Conservation (phyloP, 2,329 filamentous ascomycete species). For the Colletotrichum chlorophyti region DNA sequence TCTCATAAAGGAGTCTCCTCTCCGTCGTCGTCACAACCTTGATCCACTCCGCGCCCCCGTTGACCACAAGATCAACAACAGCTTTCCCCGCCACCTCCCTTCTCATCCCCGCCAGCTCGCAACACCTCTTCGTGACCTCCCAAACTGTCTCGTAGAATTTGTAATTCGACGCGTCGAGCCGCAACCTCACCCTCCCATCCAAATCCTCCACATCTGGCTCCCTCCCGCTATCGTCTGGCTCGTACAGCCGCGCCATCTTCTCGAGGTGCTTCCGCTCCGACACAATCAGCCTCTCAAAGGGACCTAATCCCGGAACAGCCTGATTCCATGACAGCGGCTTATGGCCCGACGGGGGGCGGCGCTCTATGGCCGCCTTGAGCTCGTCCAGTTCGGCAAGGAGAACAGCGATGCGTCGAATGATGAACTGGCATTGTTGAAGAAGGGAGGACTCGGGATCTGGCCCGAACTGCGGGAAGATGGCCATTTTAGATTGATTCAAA, state of each 20-base stretch:
- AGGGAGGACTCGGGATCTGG: slow-evolving; percentile 1
- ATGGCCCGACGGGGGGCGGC: slow-evolving; percentile 15
- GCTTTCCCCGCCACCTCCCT: slow-evolving; percentile 14
- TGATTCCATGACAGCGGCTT: slow-evolving; percentile 29
- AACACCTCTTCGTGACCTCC: slow-evolving; percentile 27
- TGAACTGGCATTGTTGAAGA: slow-evolving; percentile 18
- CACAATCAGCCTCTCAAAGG: slow-evolving; percentile 25
- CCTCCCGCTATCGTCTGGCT: not conserved
- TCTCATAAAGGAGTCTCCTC: slow-evolving; percentile 42
- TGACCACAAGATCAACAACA: slow-evolving; percentile 25
- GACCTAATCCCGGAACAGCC: slow-evolving; percentile 23
- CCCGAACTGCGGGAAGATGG: slow-evolving; percentile 5
- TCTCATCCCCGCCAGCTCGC: slow-evolving; percentile 20
- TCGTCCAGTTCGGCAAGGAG: slow-evolving; percentile 23
- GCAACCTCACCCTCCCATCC: slow-evolving; percentile 9
- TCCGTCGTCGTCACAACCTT: slow-evolving; percentile 30
- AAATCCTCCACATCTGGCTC: slow-evolving; percentile 3
- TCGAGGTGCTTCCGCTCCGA: slow-evolving; percentile 28
- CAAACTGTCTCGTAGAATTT: slow-evolving; percentile 29
- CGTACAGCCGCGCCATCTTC: slow-evolving; percentile 20
- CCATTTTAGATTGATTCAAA: not conserved
- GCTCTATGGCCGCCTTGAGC: slow-evolving; percentile 24
- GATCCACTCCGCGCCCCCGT: slow-evolving; percentile 27
- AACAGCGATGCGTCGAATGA: slow-evolving; percentile 10
- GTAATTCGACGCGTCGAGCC: slow-evolving; percentile 28